Base-by-base conservation (phyloP, 2,329 filamentous ascomycete genomes). In the Claviceps capensis region DNA sequence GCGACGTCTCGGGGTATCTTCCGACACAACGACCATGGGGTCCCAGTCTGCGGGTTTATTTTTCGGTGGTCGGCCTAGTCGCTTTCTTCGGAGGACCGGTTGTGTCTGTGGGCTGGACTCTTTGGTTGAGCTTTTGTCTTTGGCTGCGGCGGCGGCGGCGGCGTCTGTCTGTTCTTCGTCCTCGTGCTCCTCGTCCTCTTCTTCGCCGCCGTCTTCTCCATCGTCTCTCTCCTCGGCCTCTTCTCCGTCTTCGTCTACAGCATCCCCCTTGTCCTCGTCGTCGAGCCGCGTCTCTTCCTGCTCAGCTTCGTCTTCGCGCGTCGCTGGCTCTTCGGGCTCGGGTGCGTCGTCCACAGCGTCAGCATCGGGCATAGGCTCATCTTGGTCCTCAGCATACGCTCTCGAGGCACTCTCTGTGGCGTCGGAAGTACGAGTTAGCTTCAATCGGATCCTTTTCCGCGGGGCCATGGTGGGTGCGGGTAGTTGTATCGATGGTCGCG, bases 31-130 rank as follows among this genome's bases (percentile, higher is more conserved):
- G 49, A 81, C 72, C 58, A 78, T 76, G 44, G 73, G 71, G 63
- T 90, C 83, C 81, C 85, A 91, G 64, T 88, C 87, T 4, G 87
- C 81, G 0, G 86, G 86, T 48, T 82, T 78, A 64, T 89, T 90
- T 75, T 93, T 94, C 0, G 88, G 87, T 2, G 88, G 88, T 13
- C 89, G 81, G 19, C 89, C 89, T n/a, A 90, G 76, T 50, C 88
- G 82, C 67, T 86, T 86, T 62, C 85, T 80, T 51, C 86, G 81
- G 54, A 88, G 76, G 46, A 85, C 76, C 23, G 78, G 77, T 47
- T 75, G 79, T 26, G 81, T 81, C 1, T 74, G 72, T 19, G 77
- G 76, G 0, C 74, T 72, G 1, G 77, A 73, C 11, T 77, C 74
- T 61, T 79, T 78, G 40, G 62, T 67, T 1, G 71, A 73, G 48